Evolutionary conservation across 2,329 filamentous ascomycete genomes (phyloP).

Genomic region (Aureobasidium sp.): DNA sequence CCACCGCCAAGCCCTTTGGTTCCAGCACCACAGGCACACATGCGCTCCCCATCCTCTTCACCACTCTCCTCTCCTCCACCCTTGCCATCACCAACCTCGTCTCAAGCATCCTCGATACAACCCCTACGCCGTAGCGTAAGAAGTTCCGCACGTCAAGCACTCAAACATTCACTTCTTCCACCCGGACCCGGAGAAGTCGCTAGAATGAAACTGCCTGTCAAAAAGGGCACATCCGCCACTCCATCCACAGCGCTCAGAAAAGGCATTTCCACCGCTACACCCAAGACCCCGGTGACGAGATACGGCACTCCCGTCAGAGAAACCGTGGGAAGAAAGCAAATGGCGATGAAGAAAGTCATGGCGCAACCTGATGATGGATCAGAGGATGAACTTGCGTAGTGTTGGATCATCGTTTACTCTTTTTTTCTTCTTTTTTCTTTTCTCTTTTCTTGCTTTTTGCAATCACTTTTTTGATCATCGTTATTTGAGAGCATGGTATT

Average conservation of each 20-base stretch:
- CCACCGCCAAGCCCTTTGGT: neutral
- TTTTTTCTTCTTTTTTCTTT: neutral
- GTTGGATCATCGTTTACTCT: neutral
- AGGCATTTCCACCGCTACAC: neutral
- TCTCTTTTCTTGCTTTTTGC: too few species aligned
- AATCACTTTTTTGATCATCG: neutral
- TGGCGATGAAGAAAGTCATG: neutral
- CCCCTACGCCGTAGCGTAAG: neutral
- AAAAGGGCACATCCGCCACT: neutral
- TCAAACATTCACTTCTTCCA: neutral
- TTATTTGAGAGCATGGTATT: neutral
- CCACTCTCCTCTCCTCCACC: slow-evolving; percentile 1
- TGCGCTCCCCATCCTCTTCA: neutral
- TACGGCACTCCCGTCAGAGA: neutral
- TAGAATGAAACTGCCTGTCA: neutral
- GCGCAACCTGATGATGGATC: slow-evolving; percentile 3
- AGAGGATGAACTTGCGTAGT: slow-evolving; percentile 8
- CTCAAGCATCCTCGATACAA: neutral
- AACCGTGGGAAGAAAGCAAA: neutral
- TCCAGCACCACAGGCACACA: neutral
- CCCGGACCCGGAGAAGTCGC: neutral
- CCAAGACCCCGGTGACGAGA: neutral
- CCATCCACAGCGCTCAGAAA: neutral
- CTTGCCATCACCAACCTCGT: neutral
- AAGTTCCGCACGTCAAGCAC: neutral